These are phyloP conservation scores for Podospora pseudopauciseta DNA, from an alignment of 495 filamentous ascomycete genomes.

Conservation along the genomic window DNA sequence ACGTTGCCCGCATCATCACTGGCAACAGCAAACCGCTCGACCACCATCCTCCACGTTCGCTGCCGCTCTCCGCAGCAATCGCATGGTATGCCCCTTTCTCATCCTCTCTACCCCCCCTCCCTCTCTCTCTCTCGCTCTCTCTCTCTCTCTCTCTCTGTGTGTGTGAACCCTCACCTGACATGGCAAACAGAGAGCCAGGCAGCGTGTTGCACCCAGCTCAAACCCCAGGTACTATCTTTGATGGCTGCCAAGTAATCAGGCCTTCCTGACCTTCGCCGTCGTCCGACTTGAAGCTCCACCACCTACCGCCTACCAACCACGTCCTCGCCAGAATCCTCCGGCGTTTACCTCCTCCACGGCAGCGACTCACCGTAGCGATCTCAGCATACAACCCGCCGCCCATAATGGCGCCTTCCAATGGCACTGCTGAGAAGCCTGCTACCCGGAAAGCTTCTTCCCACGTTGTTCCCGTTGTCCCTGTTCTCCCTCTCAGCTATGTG, in stretches of 20 bases:
- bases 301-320: not conserved
- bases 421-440: constrained; percentile 22
- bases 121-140: too few relatives aligned
- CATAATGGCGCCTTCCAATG: constrained; percentile 31
- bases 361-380: not conserved
- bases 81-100: not conserved
- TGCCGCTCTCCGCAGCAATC: constrained; percentile 14
- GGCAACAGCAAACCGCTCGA: constrained; percentile 14
- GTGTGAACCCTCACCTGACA: not conserved
- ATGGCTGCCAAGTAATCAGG: constrained; percentile 22
- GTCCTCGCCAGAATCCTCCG: not conserved
- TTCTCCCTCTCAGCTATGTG: constrained; percentile 30
- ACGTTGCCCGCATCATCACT: constrained; percentile 16
- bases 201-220: constrained; percentile 25
- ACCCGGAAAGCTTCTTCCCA: constrained; percentile 17
- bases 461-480: constrained; percentile 27
- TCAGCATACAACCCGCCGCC: not conserved
- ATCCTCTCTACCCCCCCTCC: not conserved
- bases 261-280: constrained; percentile 9
- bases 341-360: not conserved
- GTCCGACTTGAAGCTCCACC: not conserved
- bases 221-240: constrained; percentile 7
- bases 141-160: too few relatives aligned
- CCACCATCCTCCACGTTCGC: constrained; percentile 1
- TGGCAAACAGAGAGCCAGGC: constrained; percentile 22